Evolutionary conservation across 352 stramenopile genomes (phyloP), one percentile per base, ranked within the genome.

Genomic region (Globisporangium yorkense): DNA sequence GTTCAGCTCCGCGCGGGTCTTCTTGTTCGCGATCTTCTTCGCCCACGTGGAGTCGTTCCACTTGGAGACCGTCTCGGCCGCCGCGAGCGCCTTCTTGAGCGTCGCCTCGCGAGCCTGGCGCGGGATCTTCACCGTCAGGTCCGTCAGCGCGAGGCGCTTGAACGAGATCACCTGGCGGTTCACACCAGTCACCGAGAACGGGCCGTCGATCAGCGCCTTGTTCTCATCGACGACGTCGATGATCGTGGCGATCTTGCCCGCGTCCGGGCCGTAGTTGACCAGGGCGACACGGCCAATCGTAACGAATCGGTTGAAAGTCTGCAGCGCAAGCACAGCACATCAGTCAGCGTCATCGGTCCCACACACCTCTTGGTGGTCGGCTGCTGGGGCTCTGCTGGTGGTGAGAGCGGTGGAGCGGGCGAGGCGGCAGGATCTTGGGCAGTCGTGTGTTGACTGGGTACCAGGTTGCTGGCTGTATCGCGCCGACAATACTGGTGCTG

Each of bases 141-240:
- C 97, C 27, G 97, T 99, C 24, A 99, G 82, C 33, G 93, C 88
- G 57, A 99, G 74, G 54, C 97, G 89, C 80, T 96, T 98, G 81
- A 98, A 98, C 74, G 93, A 88, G 78, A 99, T 99, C 58, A 99
- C 89, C 82, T 99, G 97, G 74, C 97, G 96, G 60, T 92, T 88
- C 43, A 99, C 96, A 63, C 96, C 97, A 39, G 97, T 99, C 54
- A 97, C 84, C 67, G 86, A 84, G 63, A 92, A 88, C 37, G 97
- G 97, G 65, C 96, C 97, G 64, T 99, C 97, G 44, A 99, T 82
- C n/a, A 99, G 84, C 51, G 88, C 85, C 80, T 97, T 99, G 88
- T 99, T 99, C 79, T 98, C 90, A 69, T 99, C 97, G 52, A 99
- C 94, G 59, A 99, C 96, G 77, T 99, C 97, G 75, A 99, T 97